Percentiles rank a stretch among this genome's conserved stretches.
Evolutionary conservation across 179 eudicot species (phyloP).

Genomic region (Beta corolliflora): DNA sequence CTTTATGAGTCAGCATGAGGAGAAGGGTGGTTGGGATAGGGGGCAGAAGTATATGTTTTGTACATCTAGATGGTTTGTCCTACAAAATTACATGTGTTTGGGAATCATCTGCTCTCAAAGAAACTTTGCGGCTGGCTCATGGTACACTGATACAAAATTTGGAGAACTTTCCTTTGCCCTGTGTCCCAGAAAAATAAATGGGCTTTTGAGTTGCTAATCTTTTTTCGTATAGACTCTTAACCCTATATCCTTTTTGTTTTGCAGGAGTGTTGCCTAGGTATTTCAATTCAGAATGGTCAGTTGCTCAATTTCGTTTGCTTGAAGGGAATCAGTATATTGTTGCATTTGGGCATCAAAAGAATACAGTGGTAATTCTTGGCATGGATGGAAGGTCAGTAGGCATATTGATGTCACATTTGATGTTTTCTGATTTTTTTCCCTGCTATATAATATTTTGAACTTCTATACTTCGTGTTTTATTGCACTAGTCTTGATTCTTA

Average conservation of each 20-base stretch:
- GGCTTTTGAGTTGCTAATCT: not conserved
- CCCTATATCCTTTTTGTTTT: conserved; percentile 9
- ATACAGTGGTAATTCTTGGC: conserved; percentile 90
- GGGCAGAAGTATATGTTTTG: not conserved
- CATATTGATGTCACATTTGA: not conserved
- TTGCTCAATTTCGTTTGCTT: conserved; percentile 84
- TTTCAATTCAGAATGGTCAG: conserved; percentile 98
- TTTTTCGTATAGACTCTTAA: not conserved
- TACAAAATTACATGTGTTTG: too few relatives aligned
- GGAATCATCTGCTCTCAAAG: not conserved
- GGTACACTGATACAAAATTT: not conserved
- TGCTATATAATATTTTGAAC: too few relatives aligned
- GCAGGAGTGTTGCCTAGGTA: conserved; percentile 94
- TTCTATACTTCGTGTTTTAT: not conserved
- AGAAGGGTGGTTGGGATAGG: not conserved
- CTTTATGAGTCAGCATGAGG: not conserved
- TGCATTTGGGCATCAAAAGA: conserved; percentile 97
- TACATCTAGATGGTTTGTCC: not conserved
- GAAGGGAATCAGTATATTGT: conserved; percentile 84
- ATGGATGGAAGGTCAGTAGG: conserved; percentile 92
- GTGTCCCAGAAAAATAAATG: not conserved
- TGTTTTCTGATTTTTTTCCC: not conserved
- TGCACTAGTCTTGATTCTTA: not conserved
- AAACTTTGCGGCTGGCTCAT: not conserved
- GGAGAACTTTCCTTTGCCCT: not conserved